Percentiles rank a stretch among this genome's conserved stretches.
phyloP scores from a whole-genome alignment of 139 green algal genomes.

The Nannochloris sp. region DNA sequence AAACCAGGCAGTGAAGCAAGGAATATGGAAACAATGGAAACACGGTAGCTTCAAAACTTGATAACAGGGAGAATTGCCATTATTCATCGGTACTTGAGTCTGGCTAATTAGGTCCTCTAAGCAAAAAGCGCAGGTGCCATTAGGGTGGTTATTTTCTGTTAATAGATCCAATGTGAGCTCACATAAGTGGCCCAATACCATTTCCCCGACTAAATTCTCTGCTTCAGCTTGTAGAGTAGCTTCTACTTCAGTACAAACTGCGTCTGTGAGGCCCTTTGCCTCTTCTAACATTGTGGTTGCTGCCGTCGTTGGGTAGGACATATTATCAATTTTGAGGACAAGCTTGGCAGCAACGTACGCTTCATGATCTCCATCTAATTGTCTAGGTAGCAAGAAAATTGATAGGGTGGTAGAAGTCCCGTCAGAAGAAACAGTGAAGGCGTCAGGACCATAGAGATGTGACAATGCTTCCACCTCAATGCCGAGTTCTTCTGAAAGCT shows the following conservation, averaged over 20 bases:
- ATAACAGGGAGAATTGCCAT: too few relatives aligned
- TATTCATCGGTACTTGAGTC: too few relatives aligned
- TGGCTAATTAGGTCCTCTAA: not conserved
- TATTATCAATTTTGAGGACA: not conserved
- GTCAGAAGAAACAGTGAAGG: not conserved
- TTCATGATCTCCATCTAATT: not conserved
- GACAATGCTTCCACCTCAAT: not conserved
- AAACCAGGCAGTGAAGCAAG: slow-evolving; percentile 23
- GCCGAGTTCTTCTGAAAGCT: not conserved
- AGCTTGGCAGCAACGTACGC: not conserved
- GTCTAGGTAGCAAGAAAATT: not conserved
- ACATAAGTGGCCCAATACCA: slow-evolving; percentile 11
- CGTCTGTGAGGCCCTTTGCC: not conserved
- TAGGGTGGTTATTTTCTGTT: slow-evolving; percentile 5
- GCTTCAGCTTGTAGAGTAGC: not conserved
- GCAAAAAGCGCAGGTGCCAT: slow-evolving; percentile 17
- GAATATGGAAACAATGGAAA: slow-evolving; percentile 23
- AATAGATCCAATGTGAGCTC: slow-evolving; percentile 12
- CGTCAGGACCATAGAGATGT: not conserved
- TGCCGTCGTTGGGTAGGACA: not conserved
- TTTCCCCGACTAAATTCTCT: not conserved
- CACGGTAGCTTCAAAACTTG: slow-evolving; percentile 5
- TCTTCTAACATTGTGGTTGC: not conserved
- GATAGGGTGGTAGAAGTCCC: not conserved
- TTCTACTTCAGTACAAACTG: not conserved